Evolutionary conservation across 2,329 filamentous ascomycete genomes (phyloP), one percentile per base, ranked within the genome.

Genomic region (Ampelomyces quisqualis): DNA sequence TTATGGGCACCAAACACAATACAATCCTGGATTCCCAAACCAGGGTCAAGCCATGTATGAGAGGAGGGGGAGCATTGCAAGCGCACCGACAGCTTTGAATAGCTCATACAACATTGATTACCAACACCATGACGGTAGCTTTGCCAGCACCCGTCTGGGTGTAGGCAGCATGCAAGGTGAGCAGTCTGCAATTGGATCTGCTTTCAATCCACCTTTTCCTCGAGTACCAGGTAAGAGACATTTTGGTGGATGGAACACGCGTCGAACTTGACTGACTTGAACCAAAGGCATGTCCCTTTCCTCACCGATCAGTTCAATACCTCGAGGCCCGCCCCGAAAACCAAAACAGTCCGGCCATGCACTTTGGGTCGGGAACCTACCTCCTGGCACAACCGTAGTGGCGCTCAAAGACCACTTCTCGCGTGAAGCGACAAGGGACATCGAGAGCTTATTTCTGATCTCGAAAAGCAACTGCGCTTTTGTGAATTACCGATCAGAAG

Each of bases 401-500:
- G 86, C 80, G 43, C 73, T 97, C n/a, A 95, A 96, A 37, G 82
- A 93, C 45, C 88, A 96, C 64, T 93, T 96, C 43, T 94, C 88
- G 47, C 82, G 81, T 49, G 85, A 90, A 51, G 84, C 88, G 0
- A 78, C 77, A 0, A 80, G 76, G 28, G 79, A 90, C 1, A 81
- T 97, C 15, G 87, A 95, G 64, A 95, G 90, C 32, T 74, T 97
- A 0, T 96, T 97, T 54, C 73, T 97, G 23, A 97, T 97, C 27
- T 91, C 90, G 0, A 96, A 96, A 67, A 96, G 90, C 65, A 96
- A 96, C 63, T 97, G 91, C 61, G 91, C 90, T 0, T 97, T 97
- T 71, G 89, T 95, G 51, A 97, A 97, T 62, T 97, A 94, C 66
- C 87, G 84, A 49, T 86, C 88, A 35, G 90, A 95, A 57, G 71